Conservation (phyloP, 2,329 filamentous ascomycete genomes). For the Exophiala mesophila region DNA sequence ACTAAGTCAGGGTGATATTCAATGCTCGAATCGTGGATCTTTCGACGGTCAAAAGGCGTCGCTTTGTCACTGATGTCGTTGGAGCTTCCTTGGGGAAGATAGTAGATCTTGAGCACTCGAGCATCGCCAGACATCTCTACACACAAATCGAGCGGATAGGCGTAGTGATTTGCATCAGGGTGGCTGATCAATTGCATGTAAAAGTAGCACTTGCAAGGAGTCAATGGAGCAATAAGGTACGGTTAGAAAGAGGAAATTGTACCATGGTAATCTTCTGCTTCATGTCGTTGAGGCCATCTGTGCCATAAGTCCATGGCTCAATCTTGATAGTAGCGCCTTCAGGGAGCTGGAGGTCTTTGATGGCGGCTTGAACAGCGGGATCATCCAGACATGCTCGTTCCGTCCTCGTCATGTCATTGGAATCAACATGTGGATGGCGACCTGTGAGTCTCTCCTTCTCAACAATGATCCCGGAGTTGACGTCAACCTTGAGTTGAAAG, state of each 20-base stretch:
- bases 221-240: too few relatives aligned
- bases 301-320: conserved; percentile 54
- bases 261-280: conserved; percentile 47
- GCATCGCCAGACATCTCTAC: conserved; percentile 50
- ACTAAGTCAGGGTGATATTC: conserved; percentile 35
- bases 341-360: conserved; percentile 42
- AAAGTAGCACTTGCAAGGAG: conserved; percentile 31
- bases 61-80: conserved; percentile 36
- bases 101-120: conserved; percentile 47
- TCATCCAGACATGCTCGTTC: conserved; percentile 47
- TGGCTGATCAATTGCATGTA: conserved; percentile 40
- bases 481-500: conserved; percentile 32
- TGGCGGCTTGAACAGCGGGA: conserved; percentile 40
- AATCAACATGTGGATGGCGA: conserved; percentile 46
- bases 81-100: conserved; percentile 41
- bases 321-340: conserved; percentile 42
- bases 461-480: conserved; percentile 24
- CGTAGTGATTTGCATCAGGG: conserved; percentile 53
- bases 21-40: conserved; percentile 35
- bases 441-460: conserved; percentile 34
- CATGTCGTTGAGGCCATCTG: conserved; percentile 52
- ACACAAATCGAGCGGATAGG: conserved; percentile 52
- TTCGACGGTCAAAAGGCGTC: conserved; percentile 39
- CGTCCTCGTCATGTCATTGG: conserved; percentile 45
- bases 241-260: too few relatives aligned